Base-by-base conservation (phyloP, 1,284 basidiomycete genomes). In the Austroboletus olivaceoglutinosus region DNA sequence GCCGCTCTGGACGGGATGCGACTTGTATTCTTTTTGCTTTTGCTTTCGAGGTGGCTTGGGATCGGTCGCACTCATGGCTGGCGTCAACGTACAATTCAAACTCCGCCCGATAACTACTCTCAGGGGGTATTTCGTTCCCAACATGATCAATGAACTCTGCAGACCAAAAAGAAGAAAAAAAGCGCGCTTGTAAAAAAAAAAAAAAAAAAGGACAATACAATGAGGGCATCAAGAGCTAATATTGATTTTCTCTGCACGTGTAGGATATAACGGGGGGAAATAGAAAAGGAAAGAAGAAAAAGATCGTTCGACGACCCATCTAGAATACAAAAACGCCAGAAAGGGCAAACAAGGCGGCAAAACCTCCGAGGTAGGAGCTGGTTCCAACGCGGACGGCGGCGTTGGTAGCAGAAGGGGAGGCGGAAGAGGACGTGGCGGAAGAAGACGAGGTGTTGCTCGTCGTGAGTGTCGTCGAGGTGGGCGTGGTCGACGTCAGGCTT, bases 361-460 rank as follows among this genome's bases (percentile, higher is more conserved):
- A 16, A 27, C 62, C 52, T 36, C 52, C 54, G 10, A 70, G 37
- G 18, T 67, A 54, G 18, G 40, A 30, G 5, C 62, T 54, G 5
- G 62, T 47, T 7, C 53, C 66, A 9, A 54, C 23, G 13, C 66
- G 58, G 13, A 43, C 44, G 5, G 64, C 67, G 18, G 64, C 67
- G 2, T n/a, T 54, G 34, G 49, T 42, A 2, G 54, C 19, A 6
- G 52, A 54, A 6, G 64, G 13, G 16, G 67, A 52, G 1, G 55
- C 16, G 4, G 59, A 38, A 7, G 42, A 42, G 1, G 48, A 21
- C 2, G 44, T 19, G 1, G 45, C 50, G 5, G 43, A 21, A 12
- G 51, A 40, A 33, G 37, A 25, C 18, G 10, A 37, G 12, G 47
- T 44, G 8, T 48, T 46, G 19, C 33, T 47, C 7, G 23, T 36